Base-by-base conservation (phyloP, 257 asterid species). In the Thymus mandschuricus region DNA sequence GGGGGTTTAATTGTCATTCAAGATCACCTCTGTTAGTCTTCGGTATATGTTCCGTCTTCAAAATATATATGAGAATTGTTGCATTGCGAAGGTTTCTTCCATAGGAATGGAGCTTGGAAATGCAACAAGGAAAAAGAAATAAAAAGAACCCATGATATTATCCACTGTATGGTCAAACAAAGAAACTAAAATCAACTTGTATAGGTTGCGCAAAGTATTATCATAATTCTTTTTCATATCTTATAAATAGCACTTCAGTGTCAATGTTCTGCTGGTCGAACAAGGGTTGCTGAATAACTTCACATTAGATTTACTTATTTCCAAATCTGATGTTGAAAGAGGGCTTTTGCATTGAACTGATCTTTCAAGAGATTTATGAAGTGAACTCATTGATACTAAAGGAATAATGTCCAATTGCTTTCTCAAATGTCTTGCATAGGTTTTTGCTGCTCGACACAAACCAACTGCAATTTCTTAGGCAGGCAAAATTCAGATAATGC, bases 241-340 rank as follows among this genome's bases (percentile, higher is more conserved):
- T 62, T 43, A 64, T 35, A n/a, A 28, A 64, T 28, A 8, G 49
- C 34, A 43, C 44, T 51, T 27, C 46, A 33, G 40, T 45, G 12
- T 70, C 44, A 70, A 44, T 70, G 45, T 41, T 41, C 74, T 70
- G 45, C 57, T 13, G 43, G 30, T 8, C 48, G 44, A n/a, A 70
- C 44, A 9, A 3, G 67, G 15, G 48, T 54, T 55, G 8, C 57
- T 21, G 7, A 21, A 11, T 31, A 7, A 10, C 33, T 43, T 33
- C 48, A 64, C 43, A 52, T 40, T 44, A 10, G 21, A 21, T 21
- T 21, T 21, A 21, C 21, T 21, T 38, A 38, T 38, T 38, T 38
- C 8, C 41, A 38, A 4, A 1, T 2, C 1, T 38, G 41, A 38
- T 38, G 41, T 38, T 38, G 41, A 38, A 38, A 38, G 41, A 38